These are phyloP conservation scores for Gossypium davidsonii DNA, from an alignment of 441 rosid species.

Conservation along the genomic window DNA sequence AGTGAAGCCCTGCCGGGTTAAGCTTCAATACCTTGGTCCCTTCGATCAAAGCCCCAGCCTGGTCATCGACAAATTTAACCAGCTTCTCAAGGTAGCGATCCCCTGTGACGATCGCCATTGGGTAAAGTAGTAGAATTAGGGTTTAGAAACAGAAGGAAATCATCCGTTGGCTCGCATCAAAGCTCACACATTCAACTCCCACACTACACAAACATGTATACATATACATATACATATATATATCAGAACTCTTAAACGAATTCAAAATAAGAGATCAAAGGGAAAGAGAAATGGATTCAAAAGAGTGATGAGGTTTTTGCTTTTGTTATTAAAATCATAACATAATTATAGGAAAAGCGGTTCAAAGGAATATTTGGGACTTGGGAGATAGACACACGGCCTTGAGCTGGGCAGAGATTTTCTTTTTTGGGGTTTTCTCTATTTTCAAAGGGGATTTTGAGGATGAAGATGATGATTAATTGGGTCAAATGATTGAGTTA, in stretches of 20 bases:
- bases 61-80: slow-evolving; percentile 61
- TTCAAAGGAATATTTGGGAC: slow-evolving; percentile 27
- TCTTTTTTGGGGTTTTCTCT: neutral
- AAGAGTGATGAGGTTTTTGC: neutral
- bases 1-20: slow-evolving; percentile 90
- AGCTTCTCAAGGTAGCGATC: slow-evolving; percentile 86
- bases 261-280: neutral
- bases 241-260: neutral
- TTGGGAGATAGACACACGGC: slow-evolving; percentile 33
- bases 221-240: neutral
- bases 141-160: neutral
- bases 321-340: neutral
- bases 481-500: too few relatives aligned
- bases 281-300: neutral
- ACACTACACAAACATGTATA: neutral
- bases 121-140: slow-evolving; percentile 10
- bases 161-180: neutral
- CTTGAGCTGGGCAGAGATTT: slow-evolving; percentile 21
- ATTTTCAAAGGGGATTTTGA: neutral
- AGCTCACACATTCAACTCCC: neutral
- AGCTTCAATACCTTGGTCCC: slow-evolving; percentile 66
- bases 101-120: slow-evolving; percentile 83
- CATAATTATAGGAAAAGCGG: slow-evolving; percentile 30
- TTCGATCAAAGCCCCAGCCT: slow-evolving; percentile 68
- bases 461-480: neutral